Percentiles rank a stretch among this genome's conserved stretches.
Evolutionary conservation across 169 alveolate genomes (phyloP).

Genomic region (Miamiensis avidus): DNA sequence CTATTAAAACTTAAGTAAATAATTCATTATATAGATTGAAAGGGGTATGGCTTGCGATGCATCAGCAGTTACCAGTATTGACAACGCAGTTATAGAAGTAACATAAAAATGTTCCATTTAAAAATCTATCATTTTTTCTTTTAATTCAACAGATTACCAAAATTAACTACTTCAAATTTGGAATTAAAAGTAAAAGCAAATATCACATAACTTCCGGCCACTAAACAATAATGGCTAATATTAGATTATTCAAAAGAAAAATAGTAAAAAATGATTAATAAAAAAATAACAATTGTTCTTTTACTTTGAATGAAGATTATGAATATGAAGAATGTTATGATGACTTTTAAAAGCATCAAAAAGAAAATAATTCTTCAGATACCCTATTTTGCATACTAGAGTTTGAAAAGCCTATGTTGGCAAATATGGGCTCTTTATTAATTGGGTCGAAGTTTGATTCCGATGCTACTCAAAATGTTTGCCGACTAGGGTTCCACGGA

Average conservation of each 20-base stretch:
- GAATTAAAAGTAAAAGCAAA: conserved; percentile 67
- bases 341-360: conserved; percentile 28
- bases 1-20: too few relatives aligned
- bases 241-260: conserved; percentile 31
- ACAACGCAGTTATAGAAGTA: conserved; percentile 61
- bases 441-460: conserved; percentile 80
- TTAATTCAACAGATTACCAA: conserved; percentile 46
- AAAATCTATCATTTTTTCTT: not conserved
- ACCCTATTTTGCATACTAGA: conserved; percentile 42
- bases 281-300: conserved; percentile 20
- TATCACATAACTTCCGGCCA: conserved; percentile 85
- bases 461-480: conserved; percentile 71
- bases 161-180: conserved; percentile 71
- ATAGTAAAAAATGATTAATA: conserved; percentile 20
- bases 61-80: conserved; percentile 49
- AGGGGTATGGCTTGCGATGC: conserved; percentile 83
- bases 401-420: conserved; percentile 68
- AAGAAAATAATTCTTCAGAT: conserved; percentile 41
- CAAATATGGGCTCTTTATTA: conserved; percentile 55
- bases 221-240: conserved; percentile 74
- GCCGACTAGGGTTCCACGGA: conserved; percentile 84
- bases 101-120: not conserved
- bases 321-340: conserved; percentile 45
- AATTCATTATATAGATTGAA: conserved; percentile 71
- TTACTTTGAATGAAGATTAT: conserved; percentile 14